Conservation (phyloP, 345 rosid genomes). For the Sisymbrium irio region DNA sequence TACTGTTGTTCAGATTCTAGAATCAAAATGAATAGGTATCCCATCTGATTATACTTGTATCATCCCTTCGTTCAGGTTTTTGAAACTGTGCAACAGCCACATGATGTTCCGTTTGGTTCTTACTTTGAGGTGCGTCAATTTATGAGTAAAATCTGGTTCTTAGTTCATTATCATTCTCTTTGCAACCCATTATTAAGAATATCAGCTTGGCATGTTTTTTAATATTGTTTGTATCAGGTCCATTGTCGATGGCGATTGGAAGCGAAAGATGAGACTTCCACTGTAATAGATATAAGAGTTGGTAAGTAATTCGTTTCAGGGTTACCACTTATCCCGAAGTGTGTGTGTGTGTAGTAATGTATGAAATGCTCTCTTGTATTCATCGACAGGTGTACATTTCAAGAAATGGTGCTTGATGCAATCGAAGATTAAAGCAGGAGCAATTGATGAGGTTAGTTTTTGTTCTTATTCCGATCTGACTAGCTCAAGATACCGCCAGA, state of each 20-base stretch:
- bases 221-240: slow-evolving; percentile 47
- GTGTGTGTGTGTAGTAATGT: slow-evolving; percentile 7
- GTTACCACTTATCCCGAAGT: not conserved
- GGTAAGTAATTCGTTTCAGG: slow-evolving; percentile 51
- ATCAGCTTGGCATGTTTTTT: not conserved
- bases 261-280: slow-evolving; percentile 58
- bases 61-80: slow-evolving; percentile 52
- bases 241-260: slow-evolving; percentile 83
- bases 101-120: slow-evolving; percentile 97
- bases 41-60: not conserved
- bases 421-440: slow-evolving; percentile 87
- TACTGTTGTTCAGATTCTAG: not conserved
- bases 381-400: slow-evolving; percentile 77
- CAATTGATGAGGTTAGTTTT: slow-evolving; percentile 66
- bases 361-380: slow-evolving; percentile 5
- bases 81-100: slow-evolving; percentile 96
- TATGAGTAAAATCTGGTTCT: not conserved
- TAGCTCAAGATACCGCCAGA: not conserved
- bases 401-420: slow-evolving; percentile 99
- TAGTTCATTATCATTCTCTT: not conserved
- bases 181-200: not conserved
- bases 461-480: not conserved
- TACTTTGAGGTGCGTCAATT: slow-evolving; percentile 68
- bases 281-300: slow-evolving; percentile 64
- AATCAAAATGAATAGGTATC: not conserved